phyloP scores from a whole-genome alignment of 352 stramenopile species.

The Phytophthora quininea region DNA sequence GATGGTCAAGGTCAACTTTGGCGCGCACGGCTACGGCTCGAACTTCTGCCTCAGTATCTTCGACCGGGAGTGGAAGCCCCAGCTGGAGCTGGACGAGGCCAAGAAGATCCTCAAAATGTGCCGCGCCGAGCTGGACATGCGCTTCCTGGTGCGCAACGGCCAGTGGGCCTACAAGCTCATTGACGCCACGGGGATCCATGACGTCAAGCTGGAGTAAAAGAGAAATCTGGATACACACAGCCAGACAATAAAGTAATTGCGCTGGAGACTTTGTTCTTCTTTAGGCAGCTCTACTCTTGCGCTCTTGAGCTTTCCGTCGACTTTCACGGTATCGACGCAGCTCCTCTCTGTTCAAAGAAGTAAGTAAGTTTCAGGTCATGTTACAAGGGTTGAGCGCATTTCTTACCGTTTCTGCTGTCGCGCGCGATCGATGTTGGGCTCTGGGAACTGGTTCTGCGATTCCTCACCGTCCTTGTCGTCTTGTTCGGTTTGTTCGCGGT shows the following conservation, averaged over 20 bases:
- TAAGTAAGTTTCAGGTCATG: background rate
- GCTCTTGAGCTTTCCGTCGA: slow-evolving; percentile 60
- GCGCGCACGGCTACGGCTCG: slow-evolving; percentile 82
- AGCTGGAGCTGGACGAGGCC: slow-evolving; percentile 80
- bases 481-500: slow-evolving; percentile 32
- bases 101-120: slow-evolving; percentile 80
- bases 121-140: slow-evolving; percentile 78
- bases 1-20: slow-evolving; percentile 89
- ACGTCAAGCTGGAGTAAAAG: slow-evolving; percentile 66
- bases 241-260: background rate
- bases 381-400: background rate
- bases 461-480: slow-evolving; percentile 34
- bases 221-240: slow-evolving; percentile 12
- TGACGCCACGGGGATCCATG: slow-evolving; percentile 67
- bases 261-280: too few species aligned
- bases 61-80: slow-evolving; percentile 88
- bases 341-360: slow-evolving; percentile 50
- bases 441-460: slow-evolving; percentile 49
- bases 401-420: slow-evolving; percentile 68
- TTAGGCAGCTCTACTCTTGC: slow-evolving; percentile 50
- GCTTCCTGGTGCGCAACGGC: slow-evolving; percentile 88
- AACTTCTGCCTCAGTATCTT: slow-evolving; percentile 90
- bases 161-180: slow-evolving; percentile 90
- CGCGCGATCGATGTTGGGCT: slow-evolving; percentile 72
- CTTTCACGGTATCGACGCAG: slow-evolving; percentile 66